Base-by-base conservation (phyloP, 2,329 filamentous ascomycete genomes). In the Exophiala spinifera region DNA sequence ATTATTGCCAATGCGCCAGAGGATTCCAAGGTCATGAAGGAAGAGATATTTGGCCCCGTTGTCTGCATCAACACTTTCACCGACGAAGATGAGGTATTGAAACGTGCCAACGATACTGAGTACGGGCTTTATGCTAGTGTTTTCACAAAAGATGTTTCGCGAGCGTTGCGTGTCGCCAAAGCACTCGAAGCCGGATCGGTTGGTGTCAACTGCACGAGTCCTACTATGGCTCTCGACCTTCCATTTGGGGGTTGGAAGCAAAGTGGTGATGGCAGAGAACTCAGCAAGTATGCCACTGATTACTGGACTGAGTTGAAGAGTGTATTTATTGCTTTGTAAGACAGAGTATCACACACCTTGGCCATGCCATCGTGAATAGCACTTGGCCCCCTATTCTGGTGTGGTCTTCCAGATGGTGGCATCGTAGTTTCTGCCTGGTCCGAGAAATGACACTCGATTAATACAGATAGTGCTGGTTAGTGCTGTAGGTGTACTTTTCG, bases 1-100 rank as follows among this genome's bases (percentile, higher is more conserved):
- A 81, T 85, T 51, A 76, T 85, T 23, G 73, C 78, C 31, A 79
- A 80, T 56, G 81, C 81, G 19, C 76, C 79, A 0, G 79, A 83
- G 59, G 72, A 78, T 36, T 78, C 80, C 1, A 69, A 75, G 10
- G 73, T 85, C 15, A 80, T 84, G 19, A 68, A 71, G 37, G 82
- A 85, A 59, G 82, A 85, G 64, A 78, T 81, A 7, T 85, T 85
- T 60, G 82, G 79, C 0, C 85, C 85, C 0, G 82, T 88, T 28
- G 74, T 87, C 1, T 84, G 84, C 0, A 70, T 87, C 10, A 65
- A 86, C 49, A 78, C 76, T n/a, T 88, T 83, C 81, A 72, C 72
- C 0, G 74, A 79, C 25, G 84, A 88, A 55, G 76, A 76, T 2
- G 82, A 86, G n/a, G 80, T 85, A 0, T 69, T 86, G 23, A 64